These are phyloP conservation scores for Scheffersomyces ergatensis DNA, from an alignment of 805 yeast species.

Conservation along the genomic window DNA sequence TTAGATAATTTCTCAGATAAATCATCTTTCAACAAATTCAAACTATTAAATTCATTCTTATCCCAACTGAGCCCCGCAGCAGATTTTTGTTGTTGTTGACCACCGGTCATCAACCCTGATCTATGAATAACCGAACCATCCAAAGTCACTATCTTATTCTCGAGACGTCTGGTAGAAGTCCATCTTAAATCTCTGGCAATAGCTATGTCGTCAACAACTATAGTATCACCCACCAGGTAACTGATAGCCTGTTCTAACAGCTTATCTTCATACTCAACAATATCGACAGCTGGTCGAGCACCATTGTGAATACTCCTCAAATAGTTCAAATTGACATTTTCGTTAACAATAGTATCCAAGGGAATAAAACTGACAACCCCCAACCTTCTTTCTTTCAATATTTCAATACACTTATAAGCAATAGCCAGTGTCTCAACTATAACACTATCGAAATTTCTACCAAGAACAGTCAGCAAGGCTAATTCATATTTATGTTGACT, in stretches of 20 bases:
- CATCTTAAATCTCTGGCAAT: conserved; percentile 74
- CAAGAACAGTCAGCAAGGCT: conserved; percentile 76
- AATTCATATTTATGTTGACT: conserved; percentile 65
- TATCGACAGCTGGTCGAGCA: conserved; percentile 72
- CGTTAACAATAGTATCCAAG: conserved; percentile 63
- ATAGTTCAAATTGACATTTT: conserved; percentile 50
- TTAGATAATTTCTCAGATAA: conserved; percentile 50
- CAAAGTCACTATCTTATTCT: conserved; percentile 70
- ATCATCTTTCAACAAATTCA: conserved; percentile 51
- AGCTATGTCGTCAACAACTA: conserved; percentile 70
- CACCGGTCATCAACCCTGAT: conserved; percentile 93
- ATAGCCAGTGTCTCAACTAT: conserved; percentile 71
- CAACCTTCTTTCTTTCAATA: conserved; percentile 77
- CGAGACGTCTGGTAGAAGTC: conserved; percentile 41
- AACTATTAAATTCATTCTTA: conserved; percentile 58
- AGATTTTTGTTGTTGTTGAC: conserved; percentile 50
- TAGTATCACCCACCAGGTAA: conserved; percentile 74
- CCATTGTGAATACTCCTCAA: conserved; percentile 49
- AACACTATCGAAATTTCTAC: conserved; percentile 76
- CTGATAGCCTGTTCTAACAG: conserved; percentile 73
- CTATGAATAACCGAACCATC: conserved; percentile 84
- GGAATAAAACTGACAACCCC: conserved; percentile 91
- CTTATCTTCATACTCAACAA: conserved; percentile 63
- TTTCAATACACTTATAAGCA: conserved; percentile 75
- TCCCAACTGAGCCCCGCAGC: conserved; percentile 58